phyloP scores from a whole-genome alignment of 106 monocot genomes.

The Apostasia shenzhenica region DNA sequence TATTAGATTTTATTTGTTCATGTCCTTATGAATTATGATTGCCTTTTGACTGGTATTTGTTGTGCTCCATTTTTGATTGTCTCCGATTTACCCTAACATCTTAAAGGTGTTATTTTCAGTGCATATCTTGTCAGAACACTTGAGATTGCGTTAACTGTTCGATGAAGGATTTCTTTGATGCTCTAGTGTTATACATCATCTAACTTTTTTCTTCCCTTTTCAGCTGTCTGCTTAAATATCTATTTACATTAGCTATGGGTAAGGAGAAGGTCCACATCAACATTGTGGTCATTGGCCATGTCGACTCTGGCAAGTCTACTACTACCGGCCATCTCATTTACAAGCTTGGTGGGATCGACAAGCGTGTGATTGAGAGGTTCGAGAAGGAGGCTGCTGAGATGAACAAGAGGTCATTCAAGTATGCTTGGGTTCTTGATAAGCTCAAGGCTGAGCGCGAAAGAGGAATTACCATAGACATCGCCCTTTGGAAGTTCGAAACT shows the following conservation, averaged over 20 bases:
- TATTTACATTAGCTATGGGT: conserved; percentile 12
- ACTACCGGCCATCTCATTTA: conserved; percentile 39
- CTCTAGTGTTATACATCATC: no score
- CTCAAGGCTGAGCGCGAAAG: conserved; percentile 37
- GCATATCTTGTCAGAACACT: no score
- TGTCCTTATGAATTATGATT: no score
- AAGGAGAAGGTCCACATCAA: conserved; percentile 38
- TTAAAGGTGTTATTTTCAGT: no score
- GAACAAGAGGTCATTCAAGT: conserved; percentile 48
- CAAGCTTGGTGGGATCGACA: conserved; percentile 40
- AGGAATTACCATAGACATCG: conserved; percentile 36
- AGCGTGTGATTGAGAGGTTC: conserved; percentile 41
- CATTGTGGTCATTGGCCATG: conserved; percentile 44
- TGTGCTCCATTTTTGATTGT: no score
- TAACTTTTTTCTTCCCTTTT: no score
- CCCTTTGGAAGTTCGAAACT: conserved; percentile 35
- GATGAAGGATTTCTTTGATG: no score
- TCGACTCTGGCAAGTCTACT: conserved; percentile 34
- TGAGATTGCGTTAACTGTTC: no score
- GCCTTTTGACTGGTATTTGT: no score
- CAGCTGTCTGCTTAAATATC: no score
- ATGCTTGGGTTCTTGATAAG: conserved; percentile 46
- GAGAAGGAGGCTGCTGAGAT: conserved; percentile 43
- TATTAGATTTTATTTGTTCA: no score
- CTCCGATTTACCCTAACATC: no score